A percentile compares a stretch with the other conserved stretches of the same genome.
These are phyloP conservation scores for Pyricularia grisea DNA, from an alignment of 2,329 filamentous ascomycete genomes.

Conservation along the genomic window DNA sequence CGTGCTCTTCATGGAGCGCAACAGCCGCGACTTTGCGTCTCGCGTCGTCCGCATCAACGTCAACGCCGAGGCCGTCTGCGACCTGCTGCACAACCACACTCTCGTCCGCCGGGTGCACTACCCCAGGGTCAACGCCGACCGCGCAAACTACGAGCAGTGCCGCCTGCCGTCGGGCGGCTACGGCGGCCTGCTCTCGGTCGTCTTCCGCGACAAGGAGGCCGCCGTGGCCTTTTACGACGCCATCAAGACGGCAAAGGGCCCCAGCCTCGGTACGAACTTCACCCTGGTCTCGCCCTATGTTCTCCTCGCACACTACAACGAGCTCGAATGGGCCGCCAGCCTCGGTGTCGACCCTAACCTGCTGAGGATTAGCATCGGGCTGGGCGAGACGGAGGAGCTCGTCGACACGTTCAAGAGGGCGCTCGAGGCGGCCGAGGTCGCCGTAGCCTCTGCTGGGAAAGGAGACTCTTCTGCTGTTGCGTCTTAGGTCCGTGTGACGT, in stretches of 20 bases:
- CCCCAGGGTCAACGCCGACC: slow-evolving; percentile 59
- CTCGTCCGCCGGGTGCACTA: slow-evolving; percentile 76
- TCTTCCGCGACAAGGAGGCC: slow-evolving; percentile 60
- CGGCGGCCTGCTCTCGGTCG: slow-evolving; percentile 79
- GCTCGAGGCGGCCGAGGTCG: slow-evolving; percentile 46
- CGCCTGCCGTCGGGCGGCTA: slow-evolving; percentile 70
- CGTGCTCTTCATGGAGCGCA: slow-evolving; percentile 87
- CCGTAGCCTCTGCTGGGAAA: background rate
- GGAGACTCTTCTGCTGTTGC: background rate
- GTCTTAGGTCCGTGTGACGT: background rate
- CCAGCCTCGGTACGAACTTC: slow-evolving; percentile 93
- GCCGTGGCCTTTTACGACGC: slow-evolving; percentile 78
- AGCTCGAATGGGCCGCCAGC: slow-evolving; percentile 80
- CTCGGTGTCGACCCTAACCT: slow-evolving; percentile 76
- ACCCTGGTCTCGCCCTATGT: slow-evolving; percentile 88
- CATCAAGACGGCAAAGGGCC: slow-evolving; percentile 83
- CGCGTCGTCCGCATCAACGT: slow-evolving; percentile 77
- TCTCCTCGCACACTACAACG: slow-evolving; percentile 80
- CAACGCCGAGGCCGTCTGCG: slow-evolving; percentile 77
- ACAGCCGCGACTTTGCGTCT: slow-evolving; percentile 82
- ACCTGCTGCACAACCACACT: slow-evolving; percentile 51
- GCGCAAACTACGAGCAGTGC: slow-evolving; percentile 66
- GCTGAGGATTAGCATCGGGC: slow-evolving; percentile 77
- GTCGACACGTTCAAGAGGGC: slow-evolving; percentile 56
- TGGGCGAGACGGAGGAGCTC: slow-evolving; percentile 68